These are phyloP conservation scores for Bryopsis sp. DNA, from an alignment of 139 green algal species.

Conservation along the genomic window DNA sequence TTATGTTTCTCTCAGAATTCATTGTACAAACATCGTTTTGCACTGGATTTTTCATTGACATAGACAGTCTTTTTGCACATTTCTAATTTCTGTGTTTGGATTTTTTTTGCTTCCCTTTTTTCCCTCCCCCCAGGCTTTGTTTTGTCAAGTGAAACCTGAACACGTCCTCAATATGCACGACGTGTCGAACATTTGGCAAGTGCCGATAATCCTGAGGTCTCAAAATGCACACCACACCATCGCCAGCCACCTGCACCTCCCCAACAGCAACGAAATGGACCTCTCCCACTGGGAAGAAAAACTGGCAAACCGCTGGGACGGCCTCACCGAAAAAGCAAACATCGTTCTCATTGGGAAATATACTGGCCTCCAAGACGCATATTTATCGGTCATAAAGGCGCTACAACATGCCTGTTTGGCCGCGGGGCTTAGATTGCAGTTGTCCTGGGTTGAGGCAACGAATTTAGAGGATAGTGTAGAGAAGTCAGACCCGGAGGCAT, in stretches of 20 bases:
- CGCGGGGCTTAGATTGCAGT: conserved; percentile 66
- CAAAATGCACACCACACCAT: conserved; percentile 68
- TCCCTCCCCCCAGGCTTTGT: conserved; percentile 84
- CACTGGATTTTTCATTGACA: too few relatives aligned
- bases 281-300: conserved; percentile 47
- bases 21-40: too few relatives aligned
- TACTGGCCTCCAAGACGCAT: conserved; percentile 86
- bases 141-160: conserved; percentile 80
- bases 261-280: conserved; percentile 45
- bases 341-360: conserved; percentile 98
- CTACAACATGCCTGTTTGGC: conserved; percentile 95
- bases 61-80: too few relatives aligned
- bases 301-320: conserved; percentile 77
- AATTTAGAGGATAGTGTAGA: conserved; percentile 70
- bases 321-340: conserved; percentile 33
- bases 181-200: conserved; percentile 98
- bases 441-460: conserved; percentile 86
- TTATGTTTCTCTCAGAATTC: too few relatives aligned
- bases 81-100: too few relatives aligned
- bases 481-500: conserved; percentile 32
- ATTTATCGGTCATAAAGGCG: conserved; percentile 93
- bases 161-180: conserved; percentile 92
- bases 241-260: conserved; percentile 52
- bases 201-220: conserved; percentile 71
- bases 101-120: too few relatives aligned